Base-by-base conservation (phyloP, 768 basidiomycete species). In the Mycena polygramma region DNA sequence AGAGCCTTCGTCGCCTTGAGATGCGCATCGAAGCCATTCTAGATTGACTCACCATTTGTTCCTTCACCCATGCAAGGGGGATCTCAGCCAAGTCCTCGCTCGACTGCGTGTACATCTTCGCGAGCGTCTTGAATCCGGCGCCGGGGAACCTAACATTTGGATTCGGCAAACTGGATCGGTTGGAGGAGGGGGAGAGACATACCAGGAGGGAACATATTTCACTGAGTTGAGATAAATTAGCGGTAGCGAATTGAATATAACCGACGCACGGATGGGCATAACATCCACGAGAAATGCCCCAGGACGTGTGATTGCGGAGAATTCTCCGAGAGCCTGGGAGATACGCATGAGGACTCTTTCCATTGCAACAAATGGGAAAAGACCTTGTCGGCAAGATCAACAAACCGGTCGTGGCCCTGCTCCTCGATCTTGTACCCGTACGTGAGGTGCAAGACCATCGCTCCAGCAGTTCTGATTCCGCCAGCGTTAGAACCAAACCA, bases 121-220 rank as follows among this genome's bases (percentile, higher is more conserved):
- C 89, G 26, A 78, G 84, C 54, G 74, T 70, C 74, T 89, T 84
- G 81, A 90, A 90, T 0, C 79, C 79, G 13, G 86, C 86, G 7
- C 89, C 89, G 6, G 89, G 89, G 70, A 90, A 83, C 89, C 89
- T 90, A n/a, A 88, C 59, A 62, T 84, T 80, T 79, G 62, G 89
- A 88, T 88, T 54, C 5, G 22, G 8, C 41, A 41, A 4, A 41
- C 41, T 10, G 41, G 41, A 9, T n/a, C 20, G 19, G 17, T 19
- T 5, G 24, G 37, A 43, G 0, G 35, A 9, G 22, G 35, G n/a
- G 15, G 13, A 26, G 41, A 41, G 41, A 41, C 36, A 22, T 35
- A 49, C 57, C 37, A 54, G 26, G 57, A 53, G 30, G 62, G 67
- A 45, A 65, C 26, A 43, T 70, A 70, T 70, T 70, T 70, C 37